Conservation (phyloP, 176 grass and related monocot species). For the Eremochloa ophiuroides region DNA sequence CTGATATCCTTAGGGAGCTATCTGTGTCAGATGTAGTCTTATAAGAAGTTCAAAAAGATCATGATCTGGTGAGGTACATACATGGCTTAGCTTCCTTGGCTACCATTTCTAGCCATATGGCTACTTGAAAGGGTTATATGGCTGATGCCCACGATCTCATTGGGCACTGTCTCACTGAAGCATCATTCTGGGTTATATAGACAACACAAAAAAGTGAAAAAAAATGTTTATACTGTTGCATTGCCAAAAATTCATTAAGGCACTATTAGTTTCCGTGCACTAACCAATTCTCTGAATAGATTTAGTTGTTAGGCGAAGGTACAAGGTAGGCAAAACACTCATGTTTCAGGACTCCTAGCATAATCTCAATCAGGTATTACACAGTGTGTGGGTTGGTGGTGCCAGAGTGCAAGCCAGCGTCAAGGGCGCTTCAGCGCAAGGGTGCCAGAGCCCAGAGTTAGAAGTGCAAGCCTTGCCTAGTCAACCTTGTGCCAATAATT, state of each 20-base stretch:
- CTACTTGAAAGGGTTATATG: background rate
- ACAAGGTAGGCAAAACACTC: background rate
- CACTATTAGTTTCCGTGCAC: background rate
- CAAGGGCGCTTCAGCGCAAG: background rate
- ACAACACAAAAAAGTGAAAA: background rate
- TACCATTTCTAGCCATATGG: background rate
- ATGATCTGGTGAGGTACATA: background rate
- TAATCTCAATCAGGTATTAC: background rate
- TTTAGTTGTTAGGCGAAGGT: constrained; percentile 3
- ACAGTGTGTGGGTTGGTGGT: background rate
- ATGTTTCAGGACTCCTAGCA: background rate
- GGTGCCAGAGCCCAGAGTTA: background rate
- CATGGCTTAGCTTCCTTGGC: background rate
- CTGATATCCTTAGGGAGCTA: background rate
- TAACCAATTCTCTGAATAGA: background rate
- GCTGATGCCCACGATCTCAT: constrained; percentile 11
- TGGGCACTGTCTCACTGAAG: background rate
- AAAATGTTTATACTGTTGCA: background rate
- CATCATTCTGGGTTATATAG: constrained; percentile 18
- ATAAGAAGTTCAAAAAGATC: constrained; percentile 7
- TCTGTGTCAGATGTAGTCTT: background rate
- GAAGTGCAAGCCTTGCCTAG: background rate
- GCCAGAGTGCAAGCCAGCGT: background rate
- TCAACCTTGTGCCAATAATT: background rate
- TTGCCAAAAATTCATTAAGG: background rate